phyloP scores from a whole-genome alignment of 2,329 filamentous ascomycete genomes.

The Arachnopeziza araneosa region DNA sequence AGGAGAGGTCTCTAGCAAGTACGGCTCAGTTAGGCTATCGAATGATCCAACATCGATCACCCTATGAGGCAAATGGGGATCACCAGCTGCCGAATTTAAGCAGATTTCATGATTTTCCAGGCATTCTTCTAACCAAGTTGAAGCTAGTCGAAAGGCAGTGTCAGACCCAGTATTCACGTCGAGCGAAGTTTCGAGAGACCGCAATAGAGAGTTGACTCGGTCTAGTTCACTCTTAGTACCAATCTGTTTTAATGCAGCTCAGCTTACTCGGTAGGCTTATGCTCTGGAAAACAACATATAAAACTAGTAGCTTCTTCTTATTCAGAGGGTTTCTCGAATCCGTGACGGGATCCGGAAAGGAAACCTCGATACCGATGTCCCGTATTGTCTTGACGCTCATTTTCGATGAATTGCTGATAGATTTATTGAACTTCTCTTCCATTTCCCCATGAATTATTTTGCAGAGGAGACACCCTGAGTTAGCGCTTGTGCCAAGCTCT shows the following conservation, averaged over 20 bases:
- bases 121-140: neutral
- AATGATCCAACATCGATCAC: conserved; percentile 1
- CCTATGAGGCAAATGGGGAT: neutral
- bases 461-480: neutral
- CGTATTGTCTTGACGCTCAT: neutral
- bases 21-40: neutral
- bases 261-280: neutral
- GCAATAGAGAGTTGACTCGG: neutral
- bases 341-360: neutral
- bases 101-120: neutral
- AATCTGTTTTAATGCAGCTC: neutral
- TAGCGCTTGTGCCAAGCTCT: neutral
- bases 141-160: neutral
- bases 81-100: neutral
- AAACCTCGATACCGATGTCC: neutral
- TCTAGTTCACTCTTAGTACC: neutral
- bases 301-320: neutral
- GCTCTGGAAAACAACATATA: neutral
- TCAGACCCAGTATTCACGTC: neutral
- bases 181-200: neutral
- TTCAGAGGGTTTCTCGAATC: neutral
- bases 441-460: neutral
- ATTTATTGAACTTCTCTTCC: neutral
- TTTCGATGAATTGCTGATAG: neutral
- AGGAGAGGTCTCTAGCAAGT: neutral